Conservation (phyloP, 257 asterid species). For the Solanum arcanum region DNA sequence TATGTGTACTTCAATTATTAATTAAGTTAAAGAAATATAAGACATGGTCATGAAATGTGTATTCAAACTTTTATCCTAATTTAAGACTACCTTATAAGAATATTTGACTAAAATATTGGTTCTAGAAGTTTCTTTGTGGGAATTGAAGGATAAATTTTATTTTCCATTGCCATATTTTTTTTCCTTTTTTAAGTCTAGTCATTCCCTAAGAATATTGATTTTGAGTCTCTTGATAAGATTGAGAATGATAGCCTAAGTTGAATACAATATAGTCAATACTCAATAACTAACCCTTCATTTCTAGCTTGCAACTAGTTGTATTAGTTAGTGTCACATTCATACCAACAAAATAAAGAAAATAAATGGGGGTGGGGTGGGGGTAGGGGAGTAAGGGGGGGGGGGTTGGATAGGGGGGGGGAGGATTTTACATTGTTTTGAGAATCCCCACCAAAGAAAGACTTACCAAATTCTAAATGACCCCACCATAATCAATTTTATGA, state of each 20-base stretch:
- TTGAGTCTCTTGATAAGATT: not conserved
- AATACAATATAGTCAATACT: not conserved
- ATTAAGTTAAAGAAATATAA: not conserved
- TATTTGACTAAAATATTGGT: not conserved
- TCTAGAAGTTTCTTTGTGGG: not conserved
- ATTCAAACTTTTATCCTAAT: not conserved
- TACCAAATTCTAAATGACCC: not conserved
- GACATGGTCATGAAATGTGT: not conserved
- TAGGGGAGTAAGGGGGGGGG: too few relatives aligned
- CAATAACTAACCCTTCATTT: not conserved
- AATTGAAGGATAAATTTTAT: not conserved
- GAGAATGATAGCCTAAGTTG: not conserved
- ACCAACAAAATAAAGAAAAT: not conserved
- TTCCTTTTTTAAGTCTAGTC: not conserved
- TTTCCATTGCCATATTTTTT: not conserved
- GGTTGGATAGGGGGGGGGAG: not conserved
- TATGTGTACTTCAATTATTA: not conserved
- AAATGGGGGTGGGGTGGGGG: not conserved
- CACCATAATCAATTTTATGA: not conserved
- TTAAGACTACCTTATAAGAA: not conserved
- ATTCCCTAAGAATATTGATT: not conserved
- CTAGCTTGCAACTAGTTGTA: not conserved
- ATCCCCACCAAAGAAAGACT: not conserved
- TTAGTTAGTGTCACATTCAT: not conserved
- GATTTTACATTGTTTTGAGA: not conserved